phyloP scores from a whole-genome alignment of 345 rosid species.

The Salix arbutifolia region DNA sequence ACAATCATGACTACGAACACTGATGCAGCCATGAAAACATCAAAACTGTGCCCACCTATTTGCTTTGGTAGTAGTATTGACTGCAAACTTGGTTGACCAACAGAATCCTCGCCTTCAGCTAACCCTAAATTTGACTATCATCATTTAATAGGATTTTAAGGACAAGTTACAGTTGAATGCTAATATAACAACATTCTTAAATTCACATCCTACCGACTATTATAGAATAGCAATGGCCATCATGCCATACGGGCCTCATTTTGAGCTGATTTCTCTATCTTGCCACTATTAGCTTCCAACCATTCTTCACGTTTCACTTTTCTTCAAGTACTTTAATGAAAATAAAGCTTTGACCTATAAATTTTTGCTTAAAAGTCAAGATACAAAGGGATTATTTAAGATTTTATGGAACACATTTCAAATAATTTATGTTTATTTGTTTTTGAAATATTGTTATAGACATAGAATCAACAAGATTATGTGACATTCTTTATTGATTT shows the following conservation, averaged over 20 bases:
- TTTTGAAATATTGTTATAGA: not conserved
- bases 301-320: not conserved
- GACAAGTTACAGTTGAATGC: too few species aligned
- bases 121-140: too few species aligned
- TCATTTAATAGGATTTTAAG: too few species aligned
- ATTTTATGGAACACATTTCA: not conserved
- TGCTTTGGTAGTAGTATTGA: too few species aligned
- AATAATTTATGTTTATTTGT: too few species aligned
- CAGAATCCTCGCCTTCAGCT: too few species aligned
- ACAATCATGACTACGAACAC: too few species aligned
- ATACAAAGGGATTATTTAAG: not conserved
- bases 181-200: too few species aligned
- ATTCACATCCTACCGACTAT: not conserved
- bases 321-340: not conserved
- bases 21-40: too few species aligned
- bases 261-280: not conserved
- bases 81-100: too few species aligned
- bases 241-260: not conserved
- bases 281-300: not conserved
- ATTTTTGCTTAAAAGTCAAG: not conserved
- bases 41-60: too few species aligned
- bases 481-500: not conserved
- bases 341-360: not conserved
- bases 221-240: not conserved
- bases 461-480: not conserved